phyloP scores from a whole-genome alignment of 345 rosid genomes.

The Euphorbia tirucalli region DNA sequence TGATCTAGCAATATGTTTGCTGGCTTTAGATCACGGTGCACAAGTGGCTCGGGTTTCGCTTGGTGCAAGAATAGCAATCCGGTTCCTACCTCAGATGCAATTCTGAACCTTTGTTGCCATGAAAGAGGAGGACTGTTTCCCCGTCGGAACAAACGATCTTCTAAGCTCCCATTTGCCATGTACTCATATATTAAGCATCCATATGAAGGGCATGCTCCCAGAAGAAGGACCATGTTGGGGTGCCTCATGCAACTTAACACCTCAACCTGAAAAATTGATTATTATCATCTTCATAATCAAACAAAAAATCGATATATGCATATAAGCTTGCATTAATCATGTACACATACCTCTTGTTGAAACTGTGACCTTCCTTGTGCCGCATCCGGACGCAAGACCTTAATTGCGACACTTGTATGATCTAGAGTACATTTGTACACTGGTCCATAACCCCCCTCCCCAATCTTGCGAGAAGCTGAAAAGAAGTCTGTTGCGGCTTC shows the following conservation, averaged over 20 bases:
- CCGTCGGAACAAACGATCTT: conserved; percentile 63
- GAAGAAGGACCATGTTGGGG: conserved; percentile 87
- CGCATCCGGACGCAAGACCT: conserved; percentile 81
- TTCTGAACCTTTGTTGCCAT: conserved; percentile 78
- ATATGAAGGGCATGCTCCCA: conserved; percentile 90
- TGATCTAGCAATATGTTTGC: conserved; percentile 80
- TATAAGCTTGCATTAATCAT: neutral
- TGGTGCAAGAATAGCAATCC: conserved; percentile 80
- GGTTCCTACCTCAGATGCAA: conserved; percentile 83
- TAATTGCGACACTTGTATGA: conserved; percentile 85
- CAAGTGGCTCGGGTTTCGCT: conserved; percentile 86
- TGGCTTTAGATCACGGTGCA: conserved; percentile 85
- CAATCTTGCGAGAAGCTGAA: conserved; percentile 57
- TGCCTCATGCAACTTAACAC: conserved; percentile 83
- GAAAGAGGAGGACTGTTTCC: conserved; percentile 65
- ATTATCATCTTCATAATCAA: neutral
- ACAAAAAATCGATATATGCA: no score
- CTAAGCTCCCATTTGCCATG: conserved; percentile 89
- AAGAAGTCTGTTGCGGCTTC: conserved; percentile 81
- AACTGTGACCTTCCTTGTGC: conserved; percentile 93
- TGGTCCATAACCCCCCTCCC: conserved; percentile 97
- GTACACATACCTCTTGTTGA: conserved; percentile 73
- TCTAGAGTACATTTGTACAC: conserved; percentile 73
- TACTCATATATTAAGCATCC: conserved; percentile 89
- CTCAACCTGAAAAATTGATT: conserved; percentile 53